Evolutionary conservation across 352 stramenopile genomes (phyloP), one percentile per base, ranked within the genome.

Genomic region (Globisporangium alternatum): DNA sequence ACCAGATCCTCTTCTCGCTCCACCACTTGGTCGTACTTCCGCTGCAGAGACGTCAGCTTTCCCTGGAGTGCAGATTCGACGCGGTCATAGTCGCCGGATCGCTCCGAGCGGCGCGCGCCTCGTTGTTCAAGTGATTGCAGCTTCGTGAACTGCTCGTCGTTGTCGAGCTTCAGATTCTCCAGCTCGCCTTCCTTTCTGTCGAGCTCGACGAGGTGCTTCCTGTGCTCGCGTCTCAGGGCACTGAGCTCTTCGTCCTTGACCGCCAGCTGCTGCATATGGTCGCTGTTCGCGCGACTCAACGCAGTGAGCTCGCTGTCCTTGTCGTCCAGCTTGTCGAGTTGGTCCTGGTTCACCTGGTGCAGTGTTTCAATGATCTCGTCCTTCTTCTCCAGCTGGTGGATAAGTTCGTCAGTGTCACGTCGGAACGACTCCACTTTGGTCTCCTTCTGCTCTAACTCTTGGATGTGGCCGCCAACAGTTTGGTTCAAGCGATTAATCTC

Each of bases 1-100:
- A 31, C 55, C 33, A 87, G 64, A 22, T 70, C 62, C 13, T 68
- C 57, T 47, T 83, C 78, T 28, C 74, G 60, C 37, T 71, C 43
- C n/a, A 68, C 48, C 17, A 71, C 67, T 57, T 75, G 58, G 5
- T 83, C 65, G 48, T 68, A 74, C 1, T 63, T 66, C 37, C 74
- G 55, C 60, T 86, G 60, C 48, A 80, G 33, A 43, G 70, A 57
- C 9, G 19, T 62, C 53, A 76, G 44, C 7, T 62, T 59, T 17
- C 52, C 44, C 45, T 74, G 53, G 28, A 65, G 62, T 41, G 53
- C 56, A 22, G 45, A 53, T 41, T 56, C 62, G n/a, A 43, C 37
- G 37, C 60, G 60, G 22, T 69, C 53, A 49, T 47, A 54, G 37
- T 73, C 64, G 31, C 53, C 41, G 5, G 54, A 53, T 41, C 66